Conservation (phyloP, 805 yeast species). For the Ogataea philodendri region DNA sequence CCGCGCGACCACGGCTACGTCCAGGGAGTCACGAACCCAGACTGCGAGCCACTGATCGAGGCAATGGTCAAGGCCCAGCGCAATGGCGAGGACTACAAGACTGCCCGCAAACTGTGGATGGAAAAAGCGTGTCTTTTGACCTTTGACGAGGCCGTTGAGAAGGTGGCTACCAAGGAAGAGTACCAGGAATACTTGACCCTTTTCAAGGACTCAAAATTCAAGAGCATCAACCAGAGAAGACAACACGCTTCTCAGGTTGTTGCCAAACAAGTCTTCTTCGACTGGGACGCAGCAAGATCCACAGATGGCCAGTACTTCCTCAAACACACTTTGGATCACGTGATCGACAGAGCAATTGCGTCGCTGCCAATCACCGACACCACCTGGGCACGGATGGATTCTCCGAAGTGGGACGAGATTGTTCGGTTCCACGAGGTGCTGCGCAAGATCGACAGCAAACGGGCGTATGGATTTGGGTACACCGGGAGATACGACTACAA, state of each 20-base stretch:
- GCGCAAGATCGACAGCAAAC: slow-evolving; percentile 46
- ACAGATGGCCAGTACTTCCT: slow-evolving; percentile 56
- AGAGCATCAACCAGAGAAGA: slow-evolving; percentile 25
- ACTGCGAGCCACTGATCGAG: slow-evolving; percentile 44
- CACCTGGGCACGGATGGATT: slow-evolving; percentile 63
- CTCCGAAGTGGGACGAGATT: slow-evolving; percentile 57
- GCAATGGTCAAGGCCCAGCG: slow-evolving; percentile 41
- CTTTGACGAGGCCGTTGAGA: slow-evolving; percentile 50
- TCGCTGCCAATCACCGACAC: slow-evolving; percentile 59
- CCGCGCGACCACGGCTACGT: slow-evolving; percentile 57
- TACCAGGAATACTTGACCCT: slow-evolving; percentile 12
- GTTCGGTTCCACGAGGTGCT: slow-evolving; percentile 45
- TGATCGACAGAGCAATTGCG: slow-evolving; percentile 51
- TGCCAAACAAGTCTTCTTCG: slow-evolving; percentile 41
- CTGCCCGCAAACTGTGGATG: slow-evolving; percentile 47
- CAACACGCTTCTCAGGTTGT: slow-evolving; percentile 23
- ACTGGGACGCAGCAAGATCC: slow-evolving; percentile 62
- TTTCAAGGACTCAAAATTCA: slow-evolving; percentile 17
- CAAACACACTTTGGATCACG: slow-evolving; percentile 50
- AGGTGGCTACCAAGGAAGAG: slow-evolving; percentile 28
- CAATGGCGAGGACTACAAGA: slow-evolving; percentile 35
- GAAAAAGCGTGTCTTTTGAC: slow-evolving; percentile 42
- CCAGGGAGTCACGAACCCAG: slow-evolving; percentile 43
- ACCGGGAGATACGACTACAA: slow-evolving; percentile 63
- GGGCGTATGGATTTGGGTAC: slow-evolving; percentile 57